A percentile compares a stretch with the other conserved stretches of the same genome.
Evolutionary conservation across 1,284 basidiomycete genomes (phyloP).

Genomic region (Sporisorium reilianum): DNA sequence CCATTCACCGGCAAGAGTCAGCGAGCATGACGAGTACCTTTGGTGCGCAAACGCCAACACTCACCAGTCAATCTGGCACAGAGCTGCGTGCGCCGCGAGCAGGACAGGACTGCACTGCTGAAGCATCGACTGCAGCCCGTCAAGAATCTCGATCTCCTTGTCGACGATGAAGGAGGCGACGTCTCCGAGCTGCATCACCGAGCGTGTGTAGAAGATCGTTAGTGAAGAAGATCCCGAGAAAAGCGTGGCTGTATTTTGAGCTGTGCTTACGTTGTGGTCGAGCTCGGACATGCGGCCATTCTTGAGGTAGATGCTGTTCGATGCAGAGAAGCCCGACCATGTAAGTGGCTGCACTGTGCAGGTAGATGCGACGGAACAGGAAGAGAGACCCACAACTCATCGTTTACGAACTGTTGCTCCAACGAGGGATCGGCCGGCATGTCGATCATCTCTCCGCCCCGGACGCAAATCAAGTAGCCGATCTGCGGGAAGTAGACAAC

Average conservation of each 20-base stretch:
- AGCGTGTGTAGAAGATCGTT: background rate
- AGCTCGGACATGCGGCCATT: slow-evolving; percentile 34
- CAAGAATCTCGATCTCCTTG: slow-evolving; percentile 46
- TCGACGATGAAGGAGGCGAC: slow-evolving; percentile 47
- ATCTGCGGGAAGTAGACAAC: slow-evolving; percentile 55
- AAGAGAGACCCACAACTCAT: slow-evolving; percentile 19
- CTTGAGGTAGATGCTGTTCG: slow-evolving; percentile 41
- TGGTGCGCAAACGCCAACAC: background rate
- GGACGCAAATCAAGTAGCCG: slow-evolving; percentile 46
- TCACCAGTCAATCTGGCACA: slow-evolving; percentile 47
- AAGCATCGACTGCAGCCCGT: slow-evolving; percentile 23
- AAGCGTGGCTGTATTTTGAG: background rate
- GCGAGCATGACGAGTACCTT: background rate
- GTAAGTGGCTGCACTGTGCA: background rate
- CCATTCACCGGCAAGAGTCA: background rate
- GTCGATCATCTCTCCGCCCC: slow-evolving; percentile 26
- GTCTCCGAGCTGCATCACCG: slow-evolving; percentile 34
- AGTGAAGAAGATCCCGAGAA: background rate
- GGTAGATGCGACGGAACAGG: background rate
- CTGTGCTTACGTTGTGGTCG: slow-evolving; percentile 27
- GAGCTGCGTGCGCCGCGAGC: slow-evolving; percentile 20
- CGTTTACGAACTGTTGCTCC: slow-evolving; percentile 33
- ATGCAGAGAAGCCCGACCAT: background rate
- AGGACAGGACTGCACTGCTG: slow-evolving; percentile 22
- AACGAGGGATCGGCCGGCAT: slow-evolving; percentile 25